Conservation (phyloP, 176 grass and related monocot genomes). For the Avena eriantha region DNA sequence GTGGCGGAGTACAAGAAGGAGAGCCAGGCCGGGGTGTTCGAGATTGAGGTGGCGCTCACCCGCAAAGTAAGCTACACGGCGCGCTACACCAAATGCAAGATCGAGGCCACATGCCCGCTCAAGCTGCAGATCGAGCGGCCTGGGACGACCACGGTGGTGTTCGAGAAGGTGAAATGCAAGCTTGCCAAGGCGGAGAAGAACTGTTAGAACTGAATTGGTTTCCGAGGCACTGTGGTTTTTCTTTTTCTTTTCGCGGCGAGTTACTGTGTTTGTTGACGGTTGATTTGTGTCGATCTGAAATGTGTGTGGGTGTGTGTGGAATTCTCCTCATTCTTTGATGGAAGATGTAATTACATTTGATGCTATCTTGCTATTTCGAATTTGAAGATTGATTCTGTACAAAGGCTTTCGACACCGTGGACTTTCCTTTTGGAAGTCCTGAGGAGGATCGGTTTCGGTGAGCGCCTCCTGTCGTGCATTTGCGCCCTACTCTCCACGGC, state of each 20-base stretch:
- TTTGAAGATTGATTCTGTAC: not conserved
- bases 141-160: not conserved
- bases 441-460: no score
- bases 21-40: conserved; percentile 41
- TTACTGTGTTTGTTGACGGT: not conserved
- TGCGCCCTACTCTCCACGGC: no score
- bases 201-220: not conserved
- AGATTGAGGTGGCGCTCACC: conserved; percentile 40
- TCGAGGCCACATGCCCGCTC: conserved; percentile 44
- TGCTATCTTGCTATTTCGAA: not conserved
- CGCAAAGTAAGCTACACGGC: conserved; percentile 37
- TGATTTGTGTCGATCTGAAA: not conserved
- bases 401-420: no score
- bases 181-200: conserved; percentile 24
- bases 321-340: not conserved
- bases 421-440: no score
- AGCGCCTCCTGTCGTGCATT: no score
- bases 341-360: not conserved
- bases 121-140: conserved; percentile 41
- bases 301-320: not conserved
- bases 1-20: conserved; percentile 45
- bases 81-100: conserved; percentile 25
- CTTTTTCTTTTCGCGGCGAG: not conserved
- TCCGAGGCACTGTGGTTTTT: not conserved
- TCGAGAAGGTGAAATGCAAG: conserved; percentile 34